phyloP scores from a whole-genome alignment of 257 asterid genomes.

The Marsdenia floribunda region DNA sequence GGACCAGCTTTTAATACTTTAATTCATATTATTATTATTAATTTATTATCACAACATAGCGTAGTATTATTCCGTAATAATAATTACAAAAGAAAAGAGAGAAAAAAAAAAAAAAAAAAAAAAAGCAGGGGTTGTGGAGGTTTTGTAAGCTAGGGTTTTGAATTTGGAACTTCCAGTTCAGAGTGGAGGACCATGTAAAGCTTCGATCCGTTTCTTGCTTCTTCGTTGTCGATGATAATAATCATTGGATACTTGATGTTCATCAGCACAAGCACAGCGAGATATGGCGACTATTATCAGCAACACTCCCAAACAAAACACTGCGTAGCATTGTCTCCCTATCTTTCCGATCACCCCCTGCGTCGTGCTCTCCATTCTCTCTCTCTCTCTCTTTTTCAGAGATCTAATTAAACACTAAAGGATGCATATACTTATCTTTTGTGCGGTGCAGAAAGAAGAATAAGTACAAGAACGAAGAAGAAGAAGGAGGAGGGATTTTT shows the following conservation, averaged over 20 bases:
- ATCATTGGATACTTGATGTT: slow-evolving; percentile 7
- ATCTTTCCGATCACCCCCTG: slow-evolving; percentile 28
- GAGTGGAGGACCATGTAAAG: slow-evolving; percentile 14
- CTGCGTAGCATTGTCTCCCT: slow-evolving; percentile 42
- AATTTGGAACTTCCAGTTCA: background rate
- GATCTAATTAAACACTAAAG: too few relatives aligned
- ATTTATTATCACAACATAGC: too few relatives aligned
- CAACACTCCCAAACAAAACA: slow-evolving; percentile 43
- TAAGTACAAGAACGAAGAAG: too few relatives aligned
- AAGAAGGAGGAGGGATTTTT: too few relatives aligned
- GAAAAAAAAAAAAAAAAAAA: too few relatives aligned
- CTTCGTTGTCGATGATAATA: background rate
- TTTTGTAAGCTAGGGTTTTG: too few relatives aligned
- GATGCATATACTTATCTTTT: too few relatives aligned
- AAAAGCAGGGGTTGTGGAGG: too few relatives aligned
- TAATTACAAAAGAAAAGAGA: background rate
- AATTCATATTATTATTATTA: too few relatives aligned
- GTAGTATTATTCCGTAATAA: too few relatives aligned
- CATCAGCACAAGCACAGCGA: slow-evolving; percentile 4
- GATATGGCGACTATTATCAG: slow-evolving; percentile 29
- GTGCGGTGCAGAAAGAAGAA: background rate
- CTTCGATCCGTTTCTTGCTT: slow-evolving; percentile 2
- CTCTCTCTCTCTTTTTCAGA: background rate
- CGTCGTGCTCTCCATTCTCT: slow-evolving; percentile 19
- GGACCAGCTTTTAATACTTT: too few relatives aligned